Base-by-base conservation (phyloP, 306 rosid species). In the Fragaria vesca region DNA sequence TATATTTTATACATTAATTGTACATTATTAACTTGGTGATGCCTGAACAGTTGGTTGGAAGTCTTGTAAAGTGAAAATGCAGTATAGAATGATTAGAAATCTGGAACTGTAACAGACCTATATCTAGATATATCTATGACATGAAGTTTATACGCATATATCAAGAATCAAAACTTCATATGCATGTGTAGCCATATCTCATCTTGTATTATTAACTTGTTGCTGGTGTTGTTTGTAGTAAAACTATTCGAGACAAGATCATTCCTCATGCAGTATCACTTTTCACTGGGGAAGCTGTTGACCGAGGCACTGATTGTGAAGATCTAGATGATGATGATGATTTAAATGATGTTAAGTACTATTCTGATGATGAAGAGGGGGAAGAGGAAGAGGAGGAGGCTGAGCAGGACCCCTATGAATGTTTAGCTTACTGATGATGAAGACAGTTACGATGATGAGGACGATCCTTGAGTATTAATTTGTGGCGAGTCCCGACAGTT, bases 231-330 rank as follows among this genome's bases (percentile, higher is more conserved):
- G 4, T 86, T 61, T 71, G 21, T 66, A 92, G 97, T 80, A 88
- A 93, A 69, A 90, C 93, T 17, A 78, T 92, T 57, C 83, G 93
- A 62, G 93, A 90, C 84, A 90, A 87, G 87, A 80, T 92, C 79
- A 92, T 92, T 51, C 93, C 97, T 21, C 93, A 90, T 83, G 97
- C 94, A 7, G 91, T 88, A n/a, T 90, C 97, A 32, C 90, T 94
- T 93, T 92, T 90, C 82, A 92, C 97, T 8, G 97, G 94, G 28
- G 94, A 92, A 85, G 97, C 91, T 47, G 85, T 79, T 77, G 83
- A 87, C 54, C 91, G 85, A 30, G 13, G 65, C 32, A n/a, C 34
- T 67, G 91, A 84, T 65, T 87, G 81, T 83, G 94, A 79, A 52
- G 97, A 88, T 21, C 60, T 82, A 18, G 93, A 88, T 15, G 92